Evolutionary conservation across 768 basidiomycete genomes (phyloP).

Genomic region (Leccinum subtestaceum): DNA sequence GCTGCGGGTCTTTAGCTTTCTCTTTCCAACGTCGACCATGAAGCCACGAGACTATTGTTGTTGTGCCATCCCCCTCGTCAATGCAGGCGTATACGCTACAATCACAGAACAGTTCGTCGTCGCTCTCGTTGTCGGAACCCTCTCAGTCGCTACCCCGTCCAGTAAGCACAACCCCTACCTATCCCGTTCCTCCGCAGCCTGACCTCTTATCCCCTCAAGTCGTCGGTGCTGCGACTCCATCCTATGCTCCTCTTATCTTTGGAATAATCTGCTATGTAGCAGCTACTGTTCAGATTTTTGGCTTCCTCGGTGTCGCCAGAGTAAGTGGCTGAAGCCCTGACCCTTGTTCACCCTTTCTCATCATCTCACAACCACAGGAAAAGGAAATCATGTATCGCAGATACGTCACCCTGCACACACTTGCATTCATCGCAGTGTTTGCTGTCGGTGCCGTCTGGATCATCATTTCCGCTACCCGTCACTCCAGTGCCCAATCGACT

Average conservation of each 20-base stretch:
- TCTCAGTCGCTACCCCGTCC: slow-evolving; percentile 74
- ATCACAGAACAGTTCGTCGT: slow-evolving; percentile 73
- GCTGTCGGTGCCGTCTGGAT: slow-evolving; percentile 79
- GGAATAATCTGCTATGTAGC: slow-evolving; percentile 73
- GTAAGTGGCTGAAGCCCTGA: slow-evolving; percentile 38
- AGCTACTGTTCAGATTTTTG: slow-evolving; percentile 76
- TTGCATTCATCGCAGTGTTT: slow-evolving; percentile 59
- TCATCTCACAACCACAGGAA: slow-evolving; percentile 47
- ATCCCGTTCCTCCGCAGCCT: slow-evolving; percentile 3
- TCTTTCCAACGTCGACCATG: slow-evolving; percentile 37
- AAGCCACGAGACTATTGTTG: slow-evolving; percentile 88
- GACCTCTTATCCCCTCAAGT: slow-evolving; percentile 43
- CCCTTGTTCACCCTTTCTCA: background rate
- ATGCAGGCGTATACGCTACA: slow-evolving; percentile 84
- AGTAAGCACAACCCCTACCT: slow-evolving; percentile 52
- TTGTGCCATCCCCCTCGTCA: slow-evolving; percentile 87
- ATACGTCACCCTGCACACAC: slow-evolving; percentile 65
- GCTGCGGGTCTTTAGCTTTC: background rate
- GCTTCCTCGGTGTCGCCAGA: slow-evolving; percentile 80
- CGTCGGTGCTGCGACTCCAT: slow-evolving; percentile 83
- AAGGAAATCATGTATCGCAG: slow-evolving; percentile 60
- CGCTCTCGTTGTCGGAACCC: slow-evolving; percentile 63
- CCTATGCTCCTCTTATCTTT: slow-evolving; percentile 70
- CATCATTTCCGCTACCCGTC: slow-evolving; percentile 73
- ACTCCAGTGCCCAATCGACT: slow-evolving; percentile 62